Evolutionary conservation across 371 early-diverging fungal genomes (phyloP).

Genomic region (Sporodiniella umbellata): DNA sequence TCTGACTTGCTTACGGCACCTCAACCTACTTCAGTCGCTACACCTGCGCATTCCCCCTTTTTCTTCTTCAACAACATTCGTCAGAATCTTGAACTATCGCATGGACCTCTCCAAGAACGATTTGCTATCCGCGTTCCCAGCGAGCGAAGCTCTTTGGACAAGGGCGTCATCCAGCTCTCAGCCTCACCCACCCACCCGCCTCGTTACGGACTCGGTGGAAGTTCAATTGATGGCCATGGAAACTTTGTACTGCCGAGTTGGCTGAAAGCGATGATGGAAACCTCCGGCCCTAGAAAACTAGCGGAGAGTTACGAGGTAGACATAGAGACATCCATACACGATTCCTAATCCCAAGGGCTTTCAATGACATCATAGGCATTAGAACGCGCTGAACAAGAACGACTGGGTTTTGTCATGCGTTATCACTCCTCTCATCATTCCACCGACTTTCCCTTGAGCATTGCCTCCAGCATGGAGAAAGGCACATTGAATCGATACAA

Average conservation of each 20-base stretch:
- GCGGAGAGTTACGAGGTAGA: constrained; percentile 32
- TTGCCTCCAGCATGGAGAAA: constrained; percentile 53
- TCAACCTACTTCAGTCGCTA: no score
- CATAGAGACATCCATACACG: background rate
- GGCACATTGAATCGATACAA: constrained; percentile 65
- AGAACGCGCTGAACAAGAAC: constrained; percentile 47
- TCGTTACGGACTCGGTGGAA: constrained; percentile 15
- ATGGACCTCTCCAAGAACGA: constrained; percentile 28
- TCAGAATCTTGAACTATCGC: constrained; percentile 33
- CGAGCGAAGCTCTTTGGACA: background rate
- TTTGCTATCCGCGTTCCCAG: constrained; percentile 24
- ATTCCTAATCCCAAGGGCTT: no score
- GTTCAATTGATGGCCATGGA: constrained; percentile 13
- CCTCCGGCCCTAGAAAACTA: constrained; percentile 21
- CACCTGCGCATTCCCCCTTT: constrained; percentile 23
- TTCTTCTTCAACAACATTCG: constrained; percentile 37
- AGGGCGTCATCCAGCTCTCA: constrained; percentile 1
- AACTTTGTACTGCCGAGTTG: constrained; percentile 16
- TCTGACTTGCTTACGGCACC: no score
- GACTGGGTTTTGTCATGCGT: constrained; percentile 48
- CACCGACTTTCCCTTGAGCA: constrained; percentile 37
- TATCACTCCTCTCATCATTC: constrained; percentile 27
- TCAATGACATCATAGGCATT: no score
- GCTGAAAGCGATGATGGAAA: constrained; percentile 8
- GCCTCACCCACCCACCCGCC: constrained; percentile 11